Conservation (phyloP, 257 asterid species). For the Echites panduratus region DNA sequence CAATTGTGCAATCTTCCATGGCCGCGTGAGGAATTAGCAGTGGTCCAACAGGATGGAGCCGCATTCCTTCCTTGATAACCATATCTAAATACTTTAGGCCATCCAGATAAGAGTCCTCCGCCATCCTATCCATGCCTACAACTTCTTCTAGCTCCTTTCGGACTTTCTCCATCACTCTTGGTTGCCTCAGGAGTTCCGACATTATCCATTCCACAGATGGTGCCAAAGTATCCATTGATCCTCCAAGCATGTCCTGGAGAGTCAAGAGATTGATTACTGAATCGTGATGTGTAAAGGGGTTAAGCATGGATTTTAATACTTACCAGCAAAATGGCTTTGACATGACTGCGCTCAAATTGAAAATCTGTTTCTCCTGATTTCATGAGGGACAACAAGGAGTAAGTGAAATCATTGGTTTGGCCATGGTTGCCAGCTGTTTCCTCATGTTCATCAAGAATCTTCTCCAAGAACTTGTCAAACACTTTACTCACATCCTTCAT, state of each 20-base stretch:
- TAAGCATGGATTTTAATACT: neutral
- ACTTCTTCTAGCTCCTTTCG: neutral
- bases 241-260: constrained; percentile 6
- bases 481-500: neutral
- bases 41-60: constrained; percentile 10
- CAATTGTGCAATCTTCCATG: constrained; percentile 3
- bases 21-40: constrained; percentile 9
- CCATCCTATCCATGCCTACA: constrained; percentile 5
- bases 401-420: constrained; percentile 3
- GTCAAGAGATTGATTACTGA: neutral
- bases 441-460: constrained; percentile 1
- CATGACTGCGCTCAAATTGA: constrained; percentile 7
- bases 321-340: constrained; percentile 11
- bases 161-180: constrained; percentile 1
- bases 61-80: constrained; percentile 5
- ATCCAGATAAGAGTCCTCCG: constrained; percentile 3
- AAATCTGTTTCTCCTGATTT: constrained; percentile 7
- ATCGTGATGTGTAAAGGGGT: too few relatives aligned
- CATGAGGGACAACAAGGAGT: constrained; percentile 1
- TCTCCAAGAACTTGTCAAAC: constrained; percentile 1
- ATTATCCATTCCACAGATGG: constrained; percentile 6
- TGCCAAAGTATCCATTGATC: constrained; percentile 12
- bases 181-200: constrained; percentile 1
- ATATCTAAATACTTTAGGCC: neutral
- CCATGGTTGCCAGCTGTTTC: neutral